Base-by-base conservation (phyloP, 805 yeast genomes). In the Phaffomyces opuntiae region DNA sequence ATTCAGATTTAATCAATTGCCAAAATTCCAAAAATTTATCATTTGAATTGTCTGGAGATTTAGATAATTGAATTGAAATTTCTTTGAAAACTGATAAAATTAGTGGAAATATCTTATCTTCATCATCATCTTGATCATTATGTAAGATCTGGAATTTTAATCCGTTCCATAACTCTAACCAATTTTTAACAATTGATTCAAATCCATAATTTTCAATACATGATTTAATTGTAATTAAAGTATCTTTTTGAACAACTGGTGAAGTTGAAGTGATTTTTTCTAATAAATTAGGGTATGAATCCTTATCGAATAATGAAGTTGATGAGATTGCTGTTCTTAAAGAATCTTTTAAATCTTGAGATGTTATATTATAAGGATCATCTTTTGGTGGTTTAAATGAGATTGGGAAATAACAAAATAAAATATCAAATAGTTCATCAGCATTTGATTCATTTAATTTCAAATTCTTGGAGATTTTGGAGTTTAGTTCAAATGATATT, bases 321-420 rank as follows among this genome's bases (percentile, higher is more conserved):
- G 88, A 70, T 2, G 87, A 70, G 38, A 88, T 70, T 4, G 90
- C 82, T 1, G 57, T 53, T 53, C 90, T 72, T 45, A 93, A 68
- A 7, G 77, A 72, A 11, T 56, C 38, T 58, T 87, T 87, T 53
- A 95, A 69, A 44, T 88, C 85, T 1, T 73, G 76, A 1, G 88
- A 78, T 0, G 96, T 79, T 52, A 88, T 85, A 50, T 81, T 79
- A 61, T 89, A 88, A 0, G 93, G 90, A 55, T 91, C 96, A 61
- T 87, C 87, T 40, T 80, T 77, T 4, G 98, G 96, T 1, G 98
- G 96, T 47, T 81, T 81, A 66, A 95, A 93, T 1, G 96, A 85
- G 38, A 93, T 90, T 12, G 99, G 99, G 68, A 91, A 93, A 66
- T 93, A 93, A 64, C 99, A 93, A 61, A 91, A 95, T 36, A 87